Percentiles rank a stretch among this genome's conserved stretches.
Conservation (phyloP, 208 protist genomes). For the Trypanosomatidae sp. region DNA sequence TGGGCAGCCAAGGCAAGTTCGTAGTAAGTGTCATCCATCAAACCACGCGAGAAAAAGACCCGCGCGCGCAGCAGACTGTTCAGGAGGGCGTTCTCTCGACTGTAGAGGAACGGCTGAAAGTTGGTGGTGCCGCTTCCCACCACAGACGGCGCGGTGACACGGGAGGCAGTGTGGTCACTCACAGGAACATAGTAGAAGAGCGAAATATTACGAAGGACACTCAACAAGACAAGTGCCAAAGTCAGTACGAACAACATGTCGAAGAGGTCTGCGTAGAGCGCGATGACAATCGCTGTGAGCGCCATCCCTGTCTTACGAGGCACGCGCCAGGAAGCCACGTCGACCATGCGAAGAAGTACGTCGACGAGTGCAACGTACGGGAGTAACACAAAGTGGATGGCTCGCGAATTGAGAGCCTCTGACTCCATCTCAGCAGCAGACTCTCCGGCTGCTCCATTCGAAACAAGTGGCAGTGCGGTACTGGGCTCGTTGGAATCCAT, state of each 20-base stretch:
- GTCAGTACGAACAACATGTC: constrained; percentile 49
- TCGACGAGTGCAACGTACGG: constrained; percentile 79
- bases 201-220: constrained; percentile 44
- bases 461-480: constrained; percentile 1
- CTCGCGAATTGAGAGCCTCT: constrained; percentile 38
- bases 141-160: constrained; percentile 24
- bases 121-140: constrained; percentile 13
- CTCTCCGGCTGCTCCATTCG: neutral
- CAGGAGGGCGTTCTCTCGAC: constrained; percentile 56
- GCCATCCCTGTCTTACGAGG: constrained; percentile 57
- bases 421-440: neutral
- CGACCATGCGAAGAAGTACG: constrained; percentile 45
- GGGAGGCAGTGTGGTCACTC: constrained; percentile 13
- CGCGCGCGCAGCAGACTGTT: constrained; percentile 75
- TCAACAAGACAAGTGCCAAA: constrained; percentile 32
- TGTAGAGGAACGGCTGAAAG: constrained; percentile 68
- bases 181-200: constrained; percentile 57
- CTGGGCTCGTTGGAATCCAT: constrained; percentile 12
- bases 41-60: constrained; percentile 76
- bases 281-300: constrained; percentile 46
- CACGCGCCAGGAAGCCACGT: constrained; percentile 65
- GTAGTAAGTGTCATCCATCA: constrained; percentile 81
- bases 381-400: constrained; percentile 70
- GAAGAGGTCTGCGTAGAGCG: constrained; percentile 50
- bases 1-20: constrained; percentile 71